phyloP scores from a whole-genome alignment of 1,284 basidiomycete genomes.

The Melampsora larici-populina region DNA sequence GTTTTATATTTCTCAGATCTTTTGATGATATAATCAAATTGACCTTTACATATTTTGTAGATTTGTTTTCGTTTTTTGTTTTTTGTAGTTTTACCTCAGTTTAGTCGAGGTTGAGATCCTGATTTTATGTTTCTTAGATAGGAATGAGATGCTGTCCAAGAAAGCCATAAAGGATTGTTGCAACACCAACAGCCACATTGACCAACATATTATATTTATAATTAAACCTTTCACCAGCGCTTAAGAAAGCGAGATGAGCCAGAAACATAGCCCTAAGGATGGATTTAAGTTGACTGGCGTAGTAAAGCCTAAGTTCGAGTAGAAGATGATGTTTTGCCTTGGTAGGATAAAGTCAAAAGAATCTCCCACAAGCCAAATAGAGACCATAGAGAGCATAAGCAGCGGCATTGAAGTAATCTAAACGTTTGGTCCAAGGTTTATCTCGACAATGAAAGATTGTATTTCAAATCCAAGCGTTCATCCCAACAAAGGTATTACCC shows the following conservation, averaged over 20 bases:
- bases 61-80: too few relatives aligned
- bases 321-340: slow-evolving; percentile 22
- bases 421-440: too few relatives aligned
- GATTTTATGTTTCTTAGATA: slow-evolving; percentile 44
- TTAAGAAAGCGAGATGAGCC: slow-evolving; percentile 61
- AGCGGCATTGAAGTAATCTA: too few relatives aligned
- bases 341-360: slow-evolving; percentile 49
- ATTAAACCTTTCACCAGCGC: slow-evolving; percentile 68
- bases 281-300: slow-evolving; percentile 38
- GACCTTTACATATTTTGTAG: too few relatives aligned
- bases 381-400: slow-evolving; percentile 90
- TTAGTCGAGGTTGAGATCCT: slow-evolving; percentile 14
- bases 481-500: slow-evolving; percentile 69
- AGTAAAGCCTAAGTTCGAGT: slow-evolving; percentile 20
- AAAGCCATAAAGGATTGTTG: slow-evolving; percentile 72
- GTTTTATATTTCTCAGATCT: too few relatives aligned
- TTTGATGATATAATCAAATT: too few relatives aligned
- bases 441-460: too few relatives aligned
- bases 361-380: slow-evolving; percentile 59
- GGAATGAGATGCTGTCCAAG: slow-evolving; percentile 61
- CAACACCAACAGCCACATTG: slow-evolving; percentile 69
- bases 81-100: too few relatives aligned
- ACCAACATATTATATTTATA: slow-evolving; percentile 92
- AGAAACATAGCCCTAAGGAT: slow-evolving; percentile 45
- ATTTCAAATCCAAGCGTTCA: slow-evolving; percentile 93